Evolutionary conservation across 139 green algal genomes (phyloP), one percentile per base, ranked within the genome.

Genomic region (Chlamydomonas urium): DNA sequence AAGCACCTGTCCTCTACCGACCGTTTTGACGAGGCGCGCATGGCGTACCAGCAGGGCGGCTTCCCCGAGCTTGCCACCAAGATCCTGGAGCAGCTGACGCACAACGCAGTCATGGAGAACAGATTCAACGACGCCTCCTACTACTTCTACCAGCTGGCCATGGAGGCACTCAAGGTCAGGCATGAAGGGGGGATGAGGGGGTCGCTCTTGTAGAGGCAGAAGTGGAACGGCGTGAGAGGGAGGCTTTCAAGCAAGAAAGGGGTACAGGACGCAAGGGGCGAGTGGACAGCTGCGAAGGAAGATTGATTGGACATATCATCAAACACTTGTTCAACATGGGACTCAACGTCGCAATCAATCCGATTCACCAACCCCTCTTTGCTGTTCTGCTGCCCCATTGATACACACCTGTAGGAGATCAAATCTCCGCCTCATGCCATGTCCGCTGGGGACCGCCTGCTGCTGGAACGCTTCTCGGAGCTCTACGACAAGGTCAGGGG

Each of bases 121-220:
- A 56, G 85, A 1, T 94, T 90, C 70, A 48, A 69, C 6, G 84
- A 92, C 60, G 89, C 89, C 4, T 76, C 78, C 6, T 75, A 81
- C 72, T 87, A 86, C 62, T 88, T 83, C 66, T 90, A 86, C 75
- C 83, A 87, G 2, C 83, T 93, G 24, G 81, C 83, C 21, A 84
- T 87, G 71, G 83, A 91, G 62, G 78, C 74, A 3, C 69, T 90
- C 26, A 77, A 77, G 61, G 69, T 69, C n/a, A n/a, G n/a, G n/a
- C n/a, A n/a, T n/a, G n/a, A n/a, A n/a, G n/a, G n/a, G n/a, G n/a
- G n/a, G n/a, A n/a, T n/a, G n/a, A n/a, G n/a, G n/a, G n/a, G n/a
- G n/a, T n/a, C n/a, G n/a, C n/a, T n/a, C n/a, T n/a, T n/a, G n/a
- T n/a, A n/a, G n/a, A n/a, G n/a, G n/a, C n/a, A n/a, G n/a, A n/a